A percentile compares a stretch with the other conserved stretches of the same genome.
Conservation (phyloP, 139 green algal genomes). For the Coelastrella sp. region DNA sequence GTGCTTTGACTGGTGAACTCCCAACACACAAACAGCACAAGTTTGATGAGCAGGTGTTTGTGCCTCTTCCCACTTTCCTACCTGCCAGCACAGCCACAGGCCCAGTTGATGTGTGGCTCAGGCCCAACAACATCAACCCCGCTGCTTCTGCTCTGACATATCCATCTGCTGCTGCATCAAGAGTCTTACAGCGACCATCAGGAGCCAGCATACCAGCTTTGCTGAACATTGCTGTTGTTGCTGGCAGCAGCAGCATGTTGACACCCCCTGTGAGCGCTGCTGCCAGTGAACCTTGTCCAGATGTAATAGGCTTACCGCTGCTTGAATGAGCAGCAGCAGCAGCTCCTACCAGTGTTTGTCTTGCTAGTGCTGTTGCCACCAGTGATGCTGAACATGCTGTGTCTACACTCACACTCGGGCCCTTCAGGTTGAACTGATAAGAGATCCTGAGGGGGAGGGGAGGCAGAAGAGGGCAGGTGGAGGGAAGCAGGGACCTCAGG, state of each 20-base stretch:
- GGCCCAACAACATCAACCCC: constrained; percentile 56
- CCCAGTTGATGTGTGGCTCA: not conserved
- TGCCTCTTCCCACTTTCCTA: not conserved
- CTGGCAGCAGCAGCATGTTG: constrained; percentile 80
- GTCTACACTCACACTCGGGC: constrained; percentile 76
- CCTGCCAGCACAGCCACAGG: constrained; percentile 57
- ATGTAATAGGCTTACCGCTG: too few species aligned
- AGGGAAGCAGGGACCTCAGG: too few species aligned
- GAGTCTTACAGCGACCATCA: constrained; percentile 88
- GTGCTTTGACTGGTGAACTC: too few species aligned
- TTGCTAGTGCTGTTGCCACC: constrained; percentile 75
- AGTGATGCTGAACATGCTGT: constrained; percentile 92
- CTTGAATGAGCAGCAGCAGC: not conserved
- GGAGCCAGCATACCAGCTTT: constrained; percentile 37
- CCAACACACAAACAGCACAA: too few species aligned
- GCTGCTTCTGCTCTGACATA: constrained; percentile 75
- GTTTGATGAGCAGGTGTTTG: too few species aligned
- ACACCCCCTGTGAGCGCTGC: constrained; percentile 73
- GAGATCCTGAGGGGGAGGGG: constrained; percentile 56
- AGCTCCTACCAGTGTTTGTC: constrained; percentile 10
- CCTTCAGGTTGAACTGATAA: constrained; percentile 78
- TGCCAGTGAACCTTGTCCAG: too few species aligned
- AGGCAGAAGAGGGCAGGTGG: not conserved
- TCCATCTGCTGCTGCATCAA: constrained; percentile 85
- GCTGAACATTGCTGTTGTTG: constrained; percentile 81